Evolutionary conservation across 2,329 filamentous ascomycete genomes (phyloP).

Genomic region (Epichloe sylvatica): DNA sequence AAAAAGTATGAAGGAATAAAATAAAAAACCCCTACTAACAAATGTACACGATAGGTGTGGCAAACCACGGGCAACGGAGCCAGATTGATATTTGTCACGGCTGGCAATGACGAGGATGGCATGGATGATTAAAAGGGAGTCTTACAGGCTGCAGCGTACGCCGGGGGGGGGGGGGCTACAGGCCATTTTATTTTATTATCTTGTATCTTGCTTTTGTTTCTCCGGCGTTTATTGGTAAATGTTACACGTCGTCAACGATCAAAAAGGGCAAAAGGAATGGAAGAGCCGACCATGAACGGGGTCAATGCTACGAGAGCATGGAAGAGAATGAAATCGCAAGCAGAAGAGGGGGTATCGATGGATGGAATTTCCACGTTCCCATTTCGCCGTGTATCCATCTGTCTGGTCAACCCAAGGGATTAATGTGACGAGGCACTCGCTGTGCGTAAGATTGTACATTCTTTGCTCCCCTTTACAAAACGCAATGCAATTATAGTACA

Average conservation of each 20-base stretch:
- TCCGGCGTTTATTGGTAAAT: too few species aligned
- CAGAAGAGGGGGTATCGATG: neutral
- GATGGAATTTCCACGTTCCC: neutral
- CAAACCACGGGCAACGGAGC: slow-evolving; percentile 60
- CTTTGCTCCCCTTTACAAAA: neutral
- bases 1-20: too few species aligned
- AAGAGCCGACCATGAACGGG: neutral
- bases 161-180: too few species aligned
- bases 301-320: neutral
- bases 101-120: slow-evolving; percentile 37
- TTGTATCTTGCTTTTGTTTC: neutral
- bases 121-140: slow-evolving; percentile 25
- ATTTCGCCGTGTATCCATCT: too few species aligned
- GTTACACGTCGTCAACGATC: too few species aligned
- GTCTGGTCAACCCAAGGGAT: too few species aligned
- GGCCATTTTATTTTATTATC: slow-evolving; percentile 7
- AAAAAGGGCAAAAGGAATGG: neutral
- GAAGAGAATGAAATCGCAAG: neutral
- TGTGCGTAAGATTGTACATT: neutral
- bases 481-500: neutral
- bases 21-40: slow-evolving; percentile 21
- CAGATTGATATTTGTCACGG: slow-evolving; percentile 56
- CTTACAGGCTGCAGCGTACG: too few species aligned
- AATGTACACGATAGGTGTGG: slow-evolving; percentile 45
- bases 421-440: too few species aligned